Conservation (phyloP, 805 yeast species). For the Saccharomycopsis javanensis region DNA sequence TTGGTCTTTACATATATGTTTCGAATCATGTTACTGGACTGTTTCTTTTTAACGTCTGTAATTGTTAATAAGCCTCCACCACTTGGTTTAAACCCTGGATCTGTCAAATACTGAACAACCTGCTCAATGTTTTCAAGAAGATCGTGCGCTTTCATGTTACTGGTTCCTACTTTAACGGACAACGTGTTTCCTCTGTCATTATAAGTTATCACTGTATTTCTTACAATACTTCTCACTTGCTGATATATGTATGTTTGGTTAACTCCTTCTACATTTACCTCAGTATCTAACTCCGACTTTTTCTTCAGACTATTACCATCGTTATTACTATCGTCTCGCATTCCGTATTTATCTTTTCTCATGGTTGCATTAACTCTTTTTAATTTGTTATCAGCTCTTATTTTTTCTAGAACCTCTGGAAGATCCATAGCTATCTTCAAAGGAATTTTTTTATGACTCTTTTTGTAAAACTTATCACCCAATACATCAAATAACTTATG, state of each 20-base stretch:
- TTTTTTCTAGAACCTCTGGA: constrained; percentile 22
- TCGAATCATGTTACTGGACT: constrained; percentile 1
- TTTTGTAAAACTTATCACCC: constrained; percentile 52
- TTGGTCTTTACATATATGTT: constrained; percentile 12
- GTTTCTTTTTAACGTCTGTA: neutral
- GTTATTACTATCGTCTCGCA: neutral
- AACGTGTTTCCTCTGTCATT: constrained; percentile 49
- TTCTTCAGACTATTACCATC: neutral
- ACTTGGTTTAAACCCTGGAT: constrained; percentile 37
- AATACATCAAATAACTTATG: constrained; percentile 48
- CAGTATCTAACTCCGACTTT: neutral
- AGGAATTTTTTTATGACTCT: constrained; percentile 55
- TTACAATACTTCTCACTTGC: constrained; percentile 56
- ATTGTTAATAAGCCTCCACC: constrained; percentile 35
- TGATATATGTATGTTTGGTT: constrained; percentile 45
- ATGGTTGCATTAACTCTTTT: neutral
- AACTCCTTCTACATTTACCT: neutral
- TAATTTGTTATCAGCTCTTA: constrained; percentile 23
- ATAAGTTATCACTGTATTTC: constrained; percentile 54
- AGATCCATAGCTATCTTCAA: constrained; percentile 48
- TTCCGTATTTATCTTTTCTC: constrained; percentile 1
- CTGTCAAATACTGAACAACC: constrained; percentile 40
- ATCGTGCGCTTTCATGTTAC: constrained; percentile 34
- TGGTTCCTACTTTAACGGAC: constrained; percentile 49
- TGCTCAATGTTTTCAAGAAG: constrained; percentile 45